Evolutionary conservation across 2,329 filamentous ascomycete species (phyloP).

Genomic region (Conoideocrella luteorostrata): DNA sequence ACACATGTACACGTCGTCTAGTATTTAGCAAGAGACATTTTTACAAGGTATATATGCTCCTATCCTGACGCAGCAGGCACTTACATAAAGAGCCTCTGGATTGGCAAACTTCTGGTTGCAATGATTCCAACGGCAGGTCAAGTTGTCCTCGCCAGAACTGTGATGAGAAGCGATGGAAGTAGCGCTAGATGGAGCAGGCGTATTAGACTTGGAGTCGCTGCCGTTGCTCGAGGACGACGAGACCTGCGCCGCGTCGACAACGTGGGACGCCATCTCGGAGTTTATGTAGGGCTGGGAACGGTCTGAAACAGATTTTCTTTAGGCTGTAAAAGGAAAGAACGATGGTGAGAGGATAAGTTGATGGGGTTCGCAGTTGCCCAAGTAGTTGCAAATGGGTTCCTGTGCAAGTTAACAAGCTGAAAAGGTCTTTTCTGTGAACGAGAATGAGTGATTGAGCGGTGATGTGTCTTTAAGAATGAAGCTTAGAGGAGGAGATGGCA

Average conservation of each 20-base stretch:
- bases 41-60: no score
- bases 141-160: constrained; percentile 42
- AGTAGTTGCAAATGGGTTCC: neutral
- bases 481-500: neutral
- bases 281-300: constrained; percentile 15
- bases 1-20: no score
- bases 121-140: constrained; percentile 54
- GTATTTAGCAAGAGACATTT: no score
- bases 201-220: constrained; percentile 45
- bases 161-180: constrained; percentile 40
- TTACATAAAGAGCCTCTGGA: constrained; percentile 55
- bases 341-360: neutral
- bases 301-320: no score
- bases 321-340: neutral
- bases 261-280: constrained; percentile 26
- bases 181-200: constrained; percentile 45
- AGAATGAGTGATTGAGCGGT: constrained; percentile 1
- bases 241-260: constrained; percentile 17
- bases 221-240: constrained; percentile 21
- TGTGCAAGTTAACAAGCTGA: neutral
- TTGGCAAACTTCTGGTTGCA: constrained; percentile 53
- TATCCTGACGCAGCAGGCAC: no score
- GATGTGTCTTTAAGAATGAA: constrained; percentile 9
- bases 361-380: no score
- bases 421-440: neutral